A percentile compares a stretch with the other conserved stretches of the same genome.
phyloP scores from a whole-genome alignment of 352 stramenopile species.

The Globisporangium heterothallicum region DNA sequence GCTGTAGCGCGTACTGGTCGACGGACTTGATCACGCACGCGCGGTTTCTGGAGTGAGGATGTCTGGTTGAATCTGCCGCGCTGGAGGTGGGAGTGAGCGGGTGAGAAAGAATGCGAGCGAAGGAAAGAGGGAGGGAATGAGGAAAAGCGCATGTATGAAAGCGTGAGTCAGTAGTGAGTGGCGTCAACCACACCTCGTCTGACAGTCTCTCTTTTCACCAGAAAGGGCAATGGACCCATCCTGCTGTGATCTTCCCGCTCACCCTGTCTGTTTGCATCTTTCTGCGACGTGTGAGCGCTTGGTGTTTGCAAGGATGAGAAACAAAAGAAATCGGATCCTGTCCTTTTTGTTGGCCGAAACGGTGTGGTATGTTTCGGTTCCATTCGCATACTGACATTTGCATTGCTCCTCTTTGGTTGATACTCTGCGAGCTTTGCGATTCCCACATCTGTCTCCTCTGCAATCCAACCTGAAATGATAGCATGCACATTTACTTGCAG shows the following conservation, averaged over 20 bases:
- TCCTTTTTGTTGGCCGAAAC: not conserved
- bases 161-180: not conserved
- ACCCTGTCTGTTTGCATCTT: not conserved
- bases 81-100: too few relatives aligned
- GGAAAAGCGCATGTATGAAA: not conserved
- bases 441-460: too few relatives aligned
- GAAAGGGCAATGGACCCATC: not conserved
- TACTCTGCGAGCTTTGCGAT: too few relatives aligned
- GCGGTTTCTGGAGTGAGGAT: not conserved
- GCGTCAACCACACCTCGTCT: not conserved
- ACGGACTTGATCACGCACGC: not conserved
- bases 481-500: too few relatives aligned
- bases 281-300: not conserved
- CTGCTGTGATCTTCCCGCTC: not conserved
- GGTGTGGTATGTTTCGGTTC: too few relatives aligned
- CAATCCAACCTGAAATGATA: too few relatives aligned
- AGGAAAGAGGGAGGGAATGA: not conserved
- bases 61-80: too few relatives aligned
- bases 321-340: not conserved
- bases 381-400: too few relatives aligned
- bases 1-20: not conserved
- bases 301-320: not conserved
- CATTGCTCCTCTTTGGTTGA: too few relatives aligned
- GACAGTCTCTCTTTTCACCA: not conserved
- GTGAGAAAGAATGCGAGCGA: not conserved